phyloP scores from a whole-genome alignment of 352 stramenopile genomes.

The Poterioochromonas sp. region DNA sequence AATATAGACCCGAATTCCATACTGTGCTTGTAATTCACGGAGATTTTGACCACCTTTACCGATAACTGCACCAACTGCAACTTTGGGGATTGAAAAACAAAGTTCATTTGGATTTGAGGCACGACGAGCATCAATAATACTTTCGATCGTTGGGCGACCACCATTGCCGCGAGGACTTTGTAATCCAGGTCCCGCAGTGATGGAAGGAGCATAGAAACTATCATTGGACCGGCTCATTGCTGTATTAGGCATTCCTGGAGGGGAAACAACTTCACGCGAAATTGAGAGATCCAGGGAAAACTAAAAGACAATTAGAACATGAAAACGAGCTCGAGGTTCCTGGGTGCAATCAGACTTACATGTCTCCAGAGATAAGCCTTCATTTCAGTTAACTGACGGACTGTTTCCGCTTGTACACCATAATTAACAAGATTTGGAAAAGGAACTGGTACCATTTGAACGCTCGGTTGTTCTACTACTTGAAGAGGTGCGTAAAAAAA shows the following conservation, averaged over 20 bases:
- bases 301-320: not conserved
- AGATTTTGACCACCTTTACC: conserved; percentile 10
- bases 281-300: not conserved
- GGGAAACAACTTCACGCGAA: not conserved
- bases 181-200: too few relatives aligned
- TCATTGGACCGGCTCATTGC: not conserved
- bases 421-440: not conserved
- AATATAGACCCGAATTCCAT: not conserved
- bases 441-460: not conserved
- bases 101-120: not conserved
- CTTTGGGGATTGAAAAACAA: conserved; percentile 10
- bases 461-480: too few relatives aligned
- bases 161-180: not conserved
- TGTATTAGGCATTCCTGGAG: not conserved
- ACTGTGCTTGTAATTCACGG: not conserved
- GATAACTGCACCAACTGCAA: not conserved
- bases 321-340: not conserved
- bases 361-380: conserved; percentile 18
- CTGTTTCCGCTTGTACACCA: conserved; percentile 20
- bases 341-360: conserved; percentile 18
- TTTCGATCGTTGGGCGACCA: not conserved
- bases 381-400: conserved; percentile 19
- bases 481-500: too few relatives aligned
- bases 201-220: too few relatives aligned
- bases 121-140: not conserved